phyloP scores from a whole-genome alignment of 2,329 filamentous ascomycete genomes.

The Curvularia sp. region DNA sequence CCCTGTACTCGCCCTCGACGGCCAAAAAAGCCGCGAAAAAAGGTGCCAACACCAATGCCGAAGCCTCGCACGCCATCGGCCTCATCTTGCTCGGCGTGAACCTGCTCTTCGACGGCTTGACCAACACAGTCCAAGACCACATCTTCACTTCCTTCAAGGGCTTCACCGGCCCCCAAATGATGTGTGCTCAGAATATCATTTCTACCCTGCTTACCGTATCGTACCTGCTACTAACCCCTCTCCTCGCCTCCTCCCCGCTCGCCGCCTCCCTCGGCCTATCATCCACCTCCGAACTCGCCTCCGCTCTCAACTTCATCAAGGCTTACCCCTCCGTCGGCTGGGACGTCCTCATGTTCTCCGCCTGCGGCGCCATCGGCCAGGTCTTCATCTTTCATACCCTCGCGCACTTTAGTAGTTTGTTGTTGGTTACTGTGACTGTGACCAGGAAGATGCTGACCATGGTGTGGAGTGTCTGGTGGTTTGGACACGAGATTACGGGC shows the following conservation, averaged over 20 bases:
- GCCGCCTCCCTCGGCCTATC: slow-evolving; percentile 52
- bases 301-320: slow-evolving; percentile 81
- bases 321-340: slow-evolving; percentile 81
- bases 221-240: slow-evolving; percentile 81
- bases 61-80: slow-evolving; percentile 73
- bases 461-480: slow-evolving; percentile 93
- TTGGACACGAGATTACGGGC: slow-evolving; percentile 82
- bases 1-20: slow-evolving; percentile 71
- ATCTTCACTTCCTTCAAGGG: slow-evolving; percentile 80
- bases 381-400: slow-evolving; percentile 96
- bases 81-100: slow-evolving; percentile 86
- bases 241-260: slow-evolving; percentile 68
- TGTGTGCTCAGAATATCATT: slow-evolving; percentile 96
- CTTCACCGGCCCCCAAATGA: slow-evolving; percentile 96
- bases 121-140: slow-evolving; percentile 95
- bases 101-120: slow-evolving; percentile 92
- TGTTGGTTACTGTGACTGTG: slow-evolving; percentile 95
- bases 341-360: slow-evolving; percentile 88
- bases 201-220: slow-evolving; percentile 75
- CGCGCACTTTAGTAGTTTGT: slow-evolving; percentile 86
- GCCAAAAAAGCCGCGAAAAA: slow-evolving; percentile 50
- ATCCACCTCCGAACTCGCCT: slow-evolving; percentile 66
- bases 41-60: slow-evolving; percentile 56
- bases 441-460: slow-evolving; percentile 99
- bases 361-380: slow-evolving; percentile 90